Evolutionary conservation across 345 rosid genomes (phyloP).

Genomic region (Moringa oleifera): DNA sequence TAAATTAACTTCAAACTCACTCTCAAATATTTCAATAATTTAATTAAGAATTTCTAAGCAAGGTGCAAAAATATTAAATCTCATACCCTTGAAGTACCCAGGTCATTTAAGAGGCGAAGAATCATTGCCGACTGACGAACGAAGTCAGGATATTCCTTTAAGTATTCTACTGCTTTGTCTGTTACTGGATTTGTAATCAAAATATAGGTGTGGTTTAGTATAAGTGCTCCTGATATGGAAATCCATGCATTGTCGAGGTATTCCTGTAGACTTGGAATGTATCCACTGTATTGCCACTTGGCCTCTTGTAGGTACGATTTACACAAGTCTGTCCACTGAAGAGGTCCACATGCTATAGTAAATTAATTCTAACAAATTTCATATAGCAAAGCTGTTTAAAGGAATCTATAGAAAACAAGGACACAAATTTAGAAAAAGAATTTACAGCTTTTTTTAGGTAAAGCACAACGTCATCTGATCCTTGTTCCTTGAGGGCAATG

Average conservation of each 20-base stretch:
- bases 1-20: too few relatives aligned
- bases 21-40: too few relatives aligned
- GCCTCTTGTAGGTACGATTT: conserved; percentile 22
- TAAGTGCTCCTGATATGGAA: conserved; percentile 24
- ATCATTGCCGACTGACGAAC: conserved; percentile 29
- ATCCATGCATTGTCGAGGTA: conserved; percentile 37
- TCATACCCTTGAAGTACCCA: conserved; percentile 39
- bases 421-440: too few relatives aligned
- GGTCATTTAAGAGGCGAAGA: conserved; percentile 37
- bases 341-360: too few relatives aligned
- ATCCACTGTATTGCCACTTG: conserved; percentile 23
- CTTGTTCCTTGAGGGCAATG: conserved; percentile 27
- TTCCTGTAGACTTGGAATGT: conserved; percentile 32
- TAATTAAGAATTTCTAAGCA: too few relatives aligned
- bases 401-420: too few relatives aligned
- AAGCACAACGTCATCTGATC: neutral
- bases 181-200: neutral
- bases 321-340: too few relatives aligned
- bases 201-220: conserved; percentile 29
- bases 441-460: too few relatives aligned
- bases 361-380: too few relatives aligned
- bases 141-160: conserved; percentile 23
- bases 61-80: neutral
- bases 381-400: too few relatives aligned
- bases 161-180: conserved; percentile 14